Evolutionary conservation across 768 basidiomycete genomes (phyloP).

Genomic region (Termitomyces sp.): DNA sequence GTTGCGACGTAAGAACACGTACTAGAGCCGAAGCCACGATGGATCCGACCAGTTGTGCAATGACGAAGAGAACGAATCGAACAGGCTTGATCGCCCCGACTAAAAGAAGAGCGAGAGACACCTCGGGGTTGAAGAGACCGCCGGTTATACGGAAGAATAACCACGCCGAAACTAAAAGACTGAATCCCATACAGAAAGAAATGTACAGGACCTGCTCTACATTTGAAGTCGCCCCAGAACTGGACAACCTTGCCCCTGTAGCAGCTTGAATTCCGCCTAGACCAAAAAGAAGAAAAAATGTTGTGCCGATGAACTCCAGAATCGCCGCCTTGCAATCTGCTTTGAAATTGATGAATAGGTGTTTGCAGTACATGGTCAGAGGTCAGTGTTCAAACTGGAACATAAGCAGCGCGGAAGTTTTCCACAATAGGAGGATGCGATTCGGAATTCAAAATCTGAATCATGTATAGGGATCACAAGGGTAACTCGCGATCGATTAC

Average conservation of each 20-base stretch:
- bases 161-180: constrained; percentile 63
- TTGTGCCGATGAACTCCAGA: constrained; percentile 60
- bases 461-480: background rate
- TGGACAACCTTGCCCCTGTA: constrained; percentile 28
- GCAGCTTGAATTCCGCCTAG: constrained; percentile 64
- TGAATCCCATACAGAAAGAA: constrained; percentile 57
- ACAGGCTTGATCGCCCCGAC: constrained; percentile 51
- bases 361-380: background rate
- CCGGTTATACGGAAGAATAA: constrained; percentile 62
- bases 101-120: constrained; percentile 57
- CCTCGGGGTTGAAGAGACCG: constrained; percentile 63
- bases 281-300: constrained; percentile 61
- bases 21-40: constrained; percentile 58
- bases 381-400: background rate
- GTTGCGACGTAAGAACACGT: constrained; percentile 49
- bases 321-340: constrained; percentile 45
- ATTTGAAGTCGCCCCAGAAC: constrained; percentile 20
- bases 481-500: no score
- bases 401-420: background rate
- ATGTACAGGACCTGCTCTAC: constrained; percentile 51
- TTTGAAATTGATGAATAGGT: constrained; percentile 21
- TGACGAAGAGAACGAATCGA: constrained; percentile 54
- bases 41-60: constrained; percentile 60
- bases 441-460: background rate
- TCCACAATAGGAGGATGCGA: background rate